phyloP scores from a whole-genome alignment of 371 early-diverging fungal species.

The Rhizopus stolonifer region DNA sequence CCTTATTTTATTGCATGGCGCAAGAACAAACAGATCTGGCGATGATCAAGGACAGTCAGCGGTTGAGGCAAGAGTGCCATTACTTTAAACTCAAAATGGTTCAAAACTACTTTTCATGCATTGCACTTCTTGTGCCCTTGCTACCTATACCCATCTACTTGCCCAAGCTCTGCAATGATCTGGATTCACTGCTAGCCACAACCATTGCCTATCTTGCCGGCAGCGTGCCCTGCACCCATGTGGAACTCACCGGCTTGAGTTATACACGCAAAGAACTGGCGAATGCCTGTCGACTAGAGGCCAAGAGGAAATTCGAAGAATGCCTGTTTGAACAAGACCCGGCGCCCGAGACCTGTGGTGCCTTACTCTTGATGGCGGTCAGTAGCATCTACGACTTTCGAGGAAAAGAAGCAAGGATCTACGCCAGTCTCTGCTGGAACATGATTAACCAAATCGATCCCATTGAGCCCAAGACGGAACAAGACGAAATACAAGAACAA shows the following conservation, averaged over 20 bases:
- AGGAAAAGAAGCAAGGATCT: constrained; percentile 25
- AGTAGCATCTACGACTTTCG: constrained; percentile 12
- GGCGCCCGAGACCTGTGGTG: constrained; percentile 17
- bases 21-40: not conserved
- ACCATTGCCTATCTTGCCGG: constrained; percentile 21
- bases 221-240: constrained; percentile 24
- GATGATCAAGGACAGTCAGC: not conserved
- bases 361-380: constrained; percentile 18
- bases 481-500: constrained; percentile 24
- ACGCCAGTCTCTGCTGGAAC: constrained; percentile 33
- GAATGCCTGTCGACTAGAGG: constrained; percentile 14
- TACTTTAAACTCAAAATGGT: constrained; percentile 10
- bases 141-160: constrained; percentile 24
- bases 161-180: constrained; percentile 11
- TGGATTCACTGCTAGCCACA: constrained; percentile 21
- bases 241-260: constrained; percentile 7
- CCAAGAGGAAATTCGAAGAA: constrained; percentile 21
- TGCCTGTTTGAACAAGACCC: constrained; percentile 26
- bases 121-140: constrained; percentile 16
- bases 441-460: constrained; percentile 27
- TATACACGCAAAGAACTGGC: constrained; percentile 19
- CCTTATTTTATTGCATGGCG: not conserved
- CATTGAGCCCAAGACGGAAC: not conserved
- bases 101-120: constrained; percentile 27
- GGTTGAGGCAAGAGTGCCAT: not conserved